Evolutionary conservation across 2,329 filamentous ascomycete species (phyloP).

Genomic region (Ceratocystiopsis minuta): DNA sequence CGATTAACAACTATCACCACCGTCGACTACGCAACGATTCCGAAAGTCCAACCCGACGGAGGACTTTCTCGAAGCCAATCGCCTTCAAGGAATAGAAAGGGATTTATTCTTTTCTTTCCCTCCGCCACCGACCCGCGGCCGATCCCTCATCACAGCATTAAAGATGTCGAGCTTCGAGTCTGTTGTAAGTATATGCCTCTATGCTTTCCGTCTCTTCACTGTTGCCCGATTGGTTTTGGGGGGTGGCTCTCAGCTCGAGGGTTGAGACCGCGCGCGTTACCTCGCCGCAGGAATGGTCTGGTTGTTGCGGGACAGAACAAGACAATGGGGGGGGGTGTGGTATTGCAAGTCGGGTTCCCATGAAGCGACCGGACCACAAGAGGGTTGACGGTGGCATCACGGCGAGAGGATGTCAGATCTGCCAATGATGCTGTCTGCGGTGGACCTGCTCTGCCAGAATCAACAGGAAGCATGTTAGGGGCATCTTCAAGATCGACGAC

Average conservation of each 20-base stretch:
- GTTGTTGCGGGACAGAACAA: no score
- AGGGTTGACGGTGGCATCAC: no score
- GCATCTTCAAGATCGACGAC: no score
- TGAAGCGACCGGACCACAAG: no score
- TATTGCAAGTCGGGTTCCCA: no score
- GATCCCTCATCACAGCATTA: constrained; percentile 5
- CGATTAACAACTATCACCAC: constrained; percentile 6
- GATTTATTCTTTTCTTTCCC: constrained; percentile 3
- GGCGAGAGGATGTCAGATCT: no score
- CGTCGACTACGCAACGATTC: constrained; percentile 5
- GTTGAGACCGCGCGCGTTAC: no score
- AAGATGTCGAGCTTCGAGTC: constrained; percentile 54
- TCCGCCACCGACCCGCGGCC: constrained; percentile 4
- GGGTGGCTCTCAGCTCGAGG: constrained; percentile 3
- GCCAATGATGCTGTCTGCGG: no score
- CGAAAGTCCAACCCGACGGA: constrained; percentile 3
- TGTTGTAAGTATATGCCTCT: constrained; percentile 39
- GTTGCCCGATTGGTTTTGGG: neutral
- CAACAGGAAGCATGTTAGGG: no score
- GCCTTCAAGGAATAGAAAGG: constrained; percentile 2
- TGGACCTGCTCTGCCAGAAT: no score
- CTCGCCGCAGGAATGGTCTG: no score
- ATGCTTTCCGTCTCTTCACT: neutral
- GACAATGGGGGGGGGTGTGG: no score
- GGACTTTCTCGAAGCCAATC: neutral